Percentiles rank a stretch among this genome's conserved stretches.
Conservation (phyloP, 768 basidiomycete species). For the Tricholoma flavovirens region DNA sequence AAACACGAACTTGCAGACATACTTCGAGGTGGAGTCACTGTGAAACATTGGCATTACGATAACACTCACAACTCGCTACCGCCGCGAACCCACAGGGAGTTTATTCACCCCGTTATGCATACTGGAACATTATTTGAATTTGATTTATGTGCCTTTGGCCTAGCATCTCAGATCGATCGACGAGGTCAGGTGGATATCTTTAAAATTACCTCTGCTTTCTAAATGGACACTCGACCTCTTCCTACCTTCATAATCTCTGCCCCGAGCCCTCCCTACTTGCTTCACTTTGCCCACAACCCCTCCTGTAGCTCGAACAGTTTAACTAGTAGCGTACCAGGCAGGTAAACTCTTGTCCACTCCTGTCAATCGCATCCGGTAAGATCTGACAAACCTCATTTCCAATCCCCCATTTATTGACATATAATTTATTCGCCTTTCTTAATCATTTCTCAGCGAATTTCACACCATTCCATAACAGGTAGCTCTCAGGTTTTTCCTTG, state of each 20-base stretch:
- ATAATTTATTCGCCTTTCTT: constrained; percentile 3
- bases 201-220: constrained; percentile 9
- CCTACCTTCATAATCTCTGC: constrained; percentile 2
- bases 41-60: not conserved
- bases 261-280: not conserved
- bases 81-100: not conserved
- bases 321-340: not conserved
- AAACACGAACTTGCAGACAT: not conserved
- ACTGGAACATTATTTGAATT: constrained; percentile 1
- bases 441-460: constrained; percentile 4
- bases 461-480: not conserved
- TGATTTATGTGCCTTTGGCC: constrained; percentile 6
- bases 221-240: not conserved
- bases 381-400: constrained; percentile 14
- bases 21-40: not conserved
- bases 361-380: constrained; percentile 24
- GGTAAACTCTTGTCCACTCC: not conserved
- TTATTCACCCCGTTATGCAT: not conserved
- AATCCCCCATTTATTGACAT: constrained; percentile 12
- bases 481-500: not conserved
- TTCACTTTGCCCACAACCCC: not conserved
- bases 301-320: not conserved
- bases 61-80: not conserved
- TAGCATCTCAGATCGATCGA: constrained; percentile 20
- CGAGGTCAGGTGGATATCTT: constrained; percentile 11